Percentiles rank a stretch among this genome's conserved stretches.
phyloP scores from a whole-genome alignment of 2,329 filamentous ascomycete species.

The Aureobasidium sp. region DNA sequence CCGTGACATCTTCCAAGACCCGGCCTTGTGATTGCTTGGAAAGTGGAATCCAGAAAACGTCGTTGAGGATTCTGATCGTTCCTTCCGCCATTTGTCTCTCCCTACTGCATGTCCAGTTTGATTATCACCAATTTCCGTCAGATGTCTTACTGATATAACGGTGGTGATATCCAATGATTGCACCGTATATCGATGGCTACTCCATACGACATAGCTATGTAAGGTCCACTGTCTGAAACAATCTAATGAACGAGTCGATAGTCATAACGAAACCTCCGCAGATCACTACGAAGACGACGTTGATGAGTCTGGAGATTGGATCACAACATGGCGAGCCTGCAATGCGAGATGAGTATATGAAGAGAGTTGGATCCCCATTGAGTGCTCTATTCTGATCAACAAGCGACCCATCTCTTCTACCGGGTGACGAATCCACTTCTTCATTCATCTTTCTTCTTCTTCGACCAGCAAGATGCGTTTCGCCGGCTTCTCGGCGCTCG shows the following conservation, averaged over 20 bases:
- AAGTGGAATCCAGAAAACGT: neutral
- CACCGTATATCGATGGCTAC: neutral
- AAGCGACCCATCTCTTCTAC: neutral
- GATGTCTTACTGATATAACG: neutral
- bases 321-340: neutral
- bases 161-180: neutral
- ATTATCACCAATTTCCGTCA: neutral
- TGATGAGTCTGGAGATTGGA: neutral
- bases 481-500: neutral
- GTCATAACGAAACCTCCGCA: constrained; percentile 6
- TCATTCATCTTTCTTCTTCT: neutral
- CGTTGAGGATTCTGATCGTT: neutral
- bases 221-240: neutral
- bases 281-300: neutral
- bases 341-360: neutral
- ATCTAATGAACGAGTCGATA: neutral
- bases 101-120: neutral
- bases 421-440: neutral
- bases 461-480: constrained; percentile 5
- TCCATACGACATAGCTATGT: neutral
- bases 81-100: neutral
- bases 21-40: neutral
- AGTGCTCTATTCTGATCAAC: neutral
- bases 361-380: neutral
- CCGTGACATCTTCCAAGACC: neutral